phyloP scores from a whole-genome alignment of 1,139 yeast genomes.

The Nakaseomyces bracarensis region DNA sequence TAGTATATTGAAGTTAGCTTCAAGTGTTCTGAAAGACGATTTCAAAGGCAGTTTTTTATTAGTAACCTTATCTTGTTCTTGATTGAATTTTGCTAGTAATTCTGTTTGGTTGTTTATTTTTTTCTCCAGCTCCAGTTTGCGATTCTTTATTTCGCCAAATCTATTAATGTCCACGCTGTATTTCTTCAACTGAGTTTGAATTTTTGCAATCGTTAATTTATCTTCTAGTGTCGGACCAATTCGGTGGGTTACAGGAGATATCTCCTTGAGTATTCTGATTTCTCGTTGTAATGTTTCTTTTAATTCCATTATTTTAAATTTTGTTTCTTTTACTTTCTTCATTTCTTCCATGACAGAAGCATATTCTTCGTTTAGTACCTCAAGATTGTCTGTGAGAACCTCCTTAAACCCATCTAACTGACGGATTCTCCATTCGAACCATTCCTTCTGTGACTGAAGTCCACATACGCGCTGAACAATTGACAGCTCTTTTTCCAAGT shows the following conservation, averaged over 20 bases:
- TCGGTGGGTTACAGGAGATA: slow-evolving; percentile 39
- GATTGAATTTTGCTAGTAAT: not conserved
- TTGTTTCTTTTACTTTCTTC: slow-evolving; percentile 36
- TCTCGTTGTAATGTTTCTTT: slow-evolving; percentile 43
- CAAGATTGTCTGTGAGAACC: slow-evolving; percentile 41
- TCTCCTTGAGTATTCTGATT: slow-evolving; percentile 42
- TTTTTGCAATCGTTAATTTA: slow-evolving; percentile 30
- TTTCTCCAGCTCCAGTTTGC: not conserved
- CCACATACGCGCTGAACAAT: slow-evolving; percentile 13
- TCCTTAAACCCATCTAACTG: slow-evolving; percentile 27
- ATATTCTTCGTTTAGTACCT: slow-evolving; percentile 42
- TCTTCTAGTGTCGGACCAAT: slow-evolving; percentile 27
- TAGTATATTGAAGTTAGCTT: not conserved
- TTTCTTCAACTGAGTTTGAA: slow-evolving; percentile 20
- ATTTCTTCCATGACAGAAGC: slow-evolving; percentile 28
- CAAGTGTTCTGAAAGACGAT: not conserved
- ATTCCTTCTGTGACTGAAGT: slow-evolving; percentile 26
- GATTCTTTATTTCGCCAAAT: not conserved
- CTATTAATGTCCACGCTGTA: slow-evolving; percentile 2
- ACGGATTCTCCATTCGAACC: slow-evolving; percentile 31
- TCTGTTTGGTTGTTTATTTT: not conserved
- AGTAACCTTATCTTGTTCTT: not conserved
- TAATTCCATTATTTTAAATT: slow-evolving; percentile 39
- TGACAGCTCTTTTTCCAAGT: slow-evolving; percentile 7
- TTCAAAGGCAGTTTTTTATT: not conserved